Evolutionary conservation across 2,329 filamentous ascomycete species (phyloP).

Genomic region (Calycina herbarum): DNA sequence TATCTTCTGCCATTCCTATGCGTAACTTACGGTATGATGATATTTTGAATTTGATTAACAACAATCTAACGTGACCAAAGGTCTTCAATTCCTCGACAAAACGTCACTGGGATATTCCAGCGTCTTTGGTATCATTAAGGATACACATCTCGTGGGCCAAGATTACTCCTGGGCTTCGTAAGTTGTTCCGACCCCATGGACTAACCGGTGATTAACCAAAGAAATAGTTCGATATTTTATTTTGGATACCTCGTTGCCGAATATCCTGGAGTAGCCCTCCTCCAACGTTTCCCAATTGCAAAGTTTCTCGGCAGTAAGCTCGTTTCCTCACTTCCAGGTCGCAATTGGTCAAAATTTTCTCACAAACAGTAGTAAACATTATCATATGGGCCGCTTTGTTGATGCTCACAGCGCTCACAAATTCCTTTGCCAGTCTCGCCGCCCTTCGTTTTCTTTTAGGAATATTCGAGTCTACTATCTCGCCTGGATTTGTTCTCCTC

Average conservation of each 20-base stretch:
- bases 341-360: background rate
- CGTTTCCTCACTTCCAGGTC: slow-evolving; percentile 2
- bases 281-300: slow-evolving; percentile 45
- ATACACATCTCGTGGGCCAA: slow-evolving; percentile 38
- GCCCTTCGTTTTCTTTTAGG: slow-evolving; percentile 52
- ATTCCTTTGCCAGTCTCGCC: slow-evolving; percentile 50
- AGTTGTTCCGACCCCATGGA: slow-evolving; percentile 5
- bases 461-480: slow-evolving; percentile 50
- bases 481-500: slow-evolving; percentile 52
- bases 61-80: slow-evolving; percentile 54
- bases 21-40: slow-evolving; percentile 33
- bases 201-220: background rate
- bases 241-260: slow-evolving; percentile 40
- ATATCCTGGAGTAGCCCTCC: slow-evolving; percentile 36
- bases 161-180: slow-evolving; percentile 45
- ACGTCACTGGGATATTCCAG: slow-evolving; percentile 54
- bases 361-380: slow-evolving; percentile 41
- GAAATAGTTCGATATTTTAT: slow-evolving; percentile 38
- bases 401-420: slow-evolving; percentile 47
- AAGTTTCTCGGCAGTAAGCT: slow-evolving; percentile 52
- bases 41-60: background rate
- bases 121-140: slow-evolving; percentile 53
- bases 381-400: slow-evolving; percentile 41
- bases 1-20: slow-evolving; percentile 28
- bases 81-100: slow-evolving; percentile 42